Evolutionary conservation across 805 yeast species (phyloP).

Genomic region (Barnettozyma vustinii): DNA sequence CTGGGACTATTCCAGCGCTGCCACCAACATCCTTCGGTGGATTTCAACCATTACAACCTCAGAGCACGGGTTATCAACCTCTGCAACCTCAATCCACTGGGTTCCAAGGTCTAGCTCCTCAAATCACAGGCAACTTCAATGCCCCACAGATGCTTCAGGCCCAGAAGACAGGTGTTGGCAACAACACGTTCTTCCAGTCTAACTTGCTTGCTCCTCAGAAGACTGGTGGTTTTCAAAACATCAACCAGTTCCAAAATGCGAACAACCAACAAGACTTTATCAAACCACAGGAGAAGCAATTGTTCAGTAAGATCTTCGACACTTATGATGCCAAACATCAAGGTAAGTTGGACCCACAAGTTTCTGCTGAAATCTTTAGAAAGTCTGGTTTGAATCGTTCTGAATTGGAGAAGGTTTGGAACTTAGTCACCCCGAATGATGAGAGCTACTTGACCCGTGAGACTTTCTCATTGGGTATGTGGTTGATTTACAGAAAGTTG

Average conservation of each 20-base stretch:
- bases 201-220: constrained; percentile 27
- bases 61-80: constrained; percentile 38
- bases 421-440: constrained; percentile 74
- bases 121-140: constrained; percentile 26
- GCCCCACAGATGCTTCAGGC: constrained; percentile 42
- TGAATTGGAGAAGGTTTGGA: constrained; percentile 91
- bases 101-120: constrained; percentile 29
- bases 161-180: constrained; percentile 58
- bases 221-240: constrained; percentile 27
- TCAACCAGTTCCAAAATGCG: constrained; percentile 25
- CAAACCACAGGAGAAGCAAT: constrained; percentile 78
- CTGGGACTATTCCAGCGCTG: constrained; percentile 19
- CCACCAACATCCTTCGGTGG: constrained; percentile 27
- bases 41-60: constrained; percentile 40
- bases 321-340: constrained; percentile 72
- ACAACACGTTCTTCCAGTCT: constrained; percentile 33
- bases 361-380: constrained; percentile 81
- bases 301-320: constrained; percentile 80
- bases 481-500: constrained; percentile 82
- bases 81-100: constrained; percentile 36
- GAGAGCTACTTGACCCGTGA: constrained; percentile 81
- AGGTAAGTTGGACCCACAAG: constrained; percentile 74
- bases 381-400: constrained; percentile 84
- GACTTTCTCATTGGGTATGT: constrained; percentile 96
- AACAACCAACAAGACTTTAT: constrained; percentile 53